These are phyloP conservation scores for Iris macrosiphon DNA, from an alignment of 106 monocot species.

Conservation along the genomic window DNA sequence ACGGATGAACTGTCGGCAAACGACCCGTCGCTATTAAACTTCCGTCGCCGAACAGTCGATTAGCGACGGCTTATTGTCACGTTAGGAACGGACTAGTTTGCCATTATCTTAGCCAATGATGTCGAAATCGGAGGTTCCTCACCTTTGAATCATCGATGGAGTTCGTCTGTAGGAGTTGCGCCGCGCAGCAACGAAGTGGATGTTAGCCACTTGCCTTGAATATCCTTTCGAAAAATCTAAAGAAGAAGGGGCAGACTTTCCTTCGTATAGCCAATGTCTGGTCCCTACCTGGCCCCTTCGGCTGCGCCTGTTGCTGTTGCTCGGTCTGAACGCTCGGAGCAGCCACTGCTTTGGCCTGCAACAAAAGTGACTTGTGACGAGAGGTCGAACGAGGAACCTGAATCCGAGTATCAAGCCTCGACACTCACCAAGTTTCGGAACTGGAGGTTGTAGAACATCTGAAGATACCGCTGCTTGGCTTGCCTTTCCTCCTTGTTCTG, in stretches of 20 bases:
- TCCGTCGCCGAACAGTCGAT: no score
- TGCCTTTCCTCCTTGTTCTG: slow-evolving; percentile 74
- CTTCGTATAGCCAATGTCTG: background rate
- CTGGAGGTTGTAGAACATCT: slow-evolving; percentile 87
- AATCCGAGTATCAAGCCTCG: no score
- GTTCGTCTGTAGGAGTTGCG: slow-evolving; percentile 4
- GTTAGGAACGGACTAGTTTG: no score
- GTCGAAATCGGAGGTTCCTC: background rate
- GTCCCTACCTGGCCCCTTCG: background rate
- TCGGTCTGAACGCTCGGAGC: background rate
- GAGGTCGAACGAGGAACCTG: no score
- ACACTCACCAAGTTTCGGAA: slow-evolving; percentile 59
- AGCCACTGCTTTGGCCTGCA: slow-evolving; percentile 5
- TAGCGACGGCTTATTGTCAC: no score
- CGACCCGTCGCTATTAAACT: no score
- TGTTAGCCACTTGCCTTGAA: background rate
- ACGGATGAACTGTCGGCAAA: no score
- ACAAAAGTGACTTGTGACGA: no score
- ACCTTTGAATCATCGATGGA: background rate
- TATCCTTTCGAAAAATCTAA: slow-evolving; percentile 2
- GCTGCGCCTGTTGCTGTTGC: background rate
- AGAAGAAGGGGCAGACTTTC: background rate
- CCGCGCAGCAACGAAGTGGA: background rate
- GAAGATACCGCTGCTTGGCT: slow-evolving; percentile 70
- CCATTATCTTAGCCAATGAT: no score